Conservation (phyloP, 331 rosid species). For the Saraca asoca region DNA sequence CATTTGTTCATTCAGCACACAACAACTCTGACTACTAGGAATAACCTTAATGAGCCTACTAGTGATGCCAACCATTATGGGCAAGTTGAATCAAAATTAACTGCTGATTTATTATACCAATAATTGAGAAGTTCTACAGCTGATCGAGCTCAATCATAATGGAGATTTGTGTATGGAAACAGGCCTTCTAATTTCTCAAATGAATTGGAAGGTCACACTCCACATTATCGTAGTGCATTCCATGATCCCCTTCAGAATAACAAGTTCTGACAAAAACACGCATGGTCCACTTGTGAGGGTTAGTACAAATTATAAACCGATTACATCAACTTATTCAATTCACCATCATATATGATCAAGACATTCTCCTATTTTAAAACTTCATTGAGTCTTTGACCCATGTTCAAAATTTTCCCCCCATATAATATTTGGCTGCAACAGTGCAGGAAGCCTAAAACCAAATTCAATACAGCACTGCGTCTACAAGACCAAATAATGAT, state of each 20-base stretch:
- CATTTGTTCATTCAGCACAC: conserved; percentile 25
- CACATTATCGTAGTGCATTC: conserved; percentile 17
- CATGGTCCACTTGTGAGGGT: conserved; percentile 6
- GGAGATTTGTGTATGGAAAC: conserved; percentile 6
- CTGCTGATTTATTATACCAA: conserved; percentile 19
- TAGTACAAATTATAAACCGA: background rate
- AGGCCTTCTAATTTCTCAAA: background rate
- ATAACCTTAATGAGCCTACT: conserved; percentile 18
- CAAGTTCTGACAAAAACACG: background rate
- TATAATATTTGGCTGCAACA: conserved; percentile 1
- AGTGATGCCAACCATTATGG: background rate
- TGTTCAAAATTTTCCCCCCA: background rate
- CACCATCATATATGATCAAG: background rate
- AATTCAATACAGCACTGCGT: conserved; percentile 33
- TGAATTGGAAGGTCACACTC: conserved; percentile 18
- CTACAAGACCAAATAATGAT: conserved; percentile 16
- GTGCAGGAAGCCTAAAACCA: conserved; percentile 16
- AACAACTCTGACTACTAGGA: background rate
- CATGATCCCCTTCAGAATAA: conserved; percentile 25
- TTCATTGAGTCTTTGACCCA: background rate
- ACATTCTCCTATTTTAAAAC: background rate
- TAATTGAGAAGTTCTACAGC: conserved; percentile 8
- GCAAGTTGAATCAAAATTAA: conserved; percentile 3
- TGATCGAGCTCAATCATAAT: background rate
- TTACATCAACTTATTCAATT: conserved; percentile 2